Percentiles rank a stretch among this genome's conserved stretches.
Evolutionary conservation across 2,329 filamentous ascomycete species (phyloP).

Genomic region (Pezicula carpinea): DNA sequence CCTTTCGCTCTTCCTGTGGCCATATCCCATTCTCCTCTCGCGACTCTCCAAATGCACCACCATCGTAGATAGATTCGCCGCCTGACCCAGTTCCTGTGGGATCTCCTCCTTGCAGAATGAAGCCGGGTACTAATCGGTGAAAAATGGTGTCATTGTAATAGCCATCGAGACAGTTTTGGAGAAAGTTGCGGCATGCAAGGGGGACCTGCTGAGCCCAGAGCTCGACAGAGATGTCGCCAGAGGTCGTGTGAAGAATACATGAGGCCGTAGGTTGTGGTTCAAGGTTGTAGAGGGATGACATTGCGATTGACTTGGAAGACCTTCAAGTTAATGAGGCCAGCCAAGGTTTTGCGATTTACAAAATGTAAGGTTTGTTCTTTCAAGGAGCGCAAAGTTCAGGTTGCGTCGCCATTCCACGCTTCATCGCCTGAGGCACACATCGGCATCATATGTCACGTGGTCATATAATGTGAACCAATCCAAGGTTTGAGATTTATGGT

Average conservation of each 20-base stretch:
- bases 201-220: conserved; percentile 95
- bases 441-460: not conserved
- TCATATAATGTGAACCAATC: no score
- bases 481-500: no score
- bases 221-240: conserved; percentile 84
- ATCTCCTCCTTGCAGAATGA: conserved; percentile 92
- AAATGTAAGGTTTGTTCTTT: no score
- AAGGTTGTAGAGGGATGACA: conserved; percentile 91
- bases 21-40: conserved; percentile 30
- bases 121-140: conserved; percentile 85
- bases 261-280: conserved; percentile 93
- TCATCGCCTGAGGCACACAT: no score
- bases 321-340: conserved; percentile 21
- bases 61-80: conserved; percentile 87
- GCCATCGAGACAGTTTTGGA: conserved; percentile 89
- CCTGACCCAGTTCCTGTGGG: conserved; percentile 89
- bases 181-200: conserved; percentile 87
- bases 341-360: no score
- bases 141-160: conserved; percentile 95
- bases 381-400: not conserved
- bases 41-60: conserved; percentile 59
- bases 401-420: not conserved
- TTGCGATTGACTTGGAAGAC: conserved; percentile 32
- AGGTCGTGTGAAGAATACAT: conserved; percentile 82
- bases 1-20: conserved; percentile 61